Conservation (phyloP, 768 basidiomycete species). For the Kwoniella shandongensis region DNA sequence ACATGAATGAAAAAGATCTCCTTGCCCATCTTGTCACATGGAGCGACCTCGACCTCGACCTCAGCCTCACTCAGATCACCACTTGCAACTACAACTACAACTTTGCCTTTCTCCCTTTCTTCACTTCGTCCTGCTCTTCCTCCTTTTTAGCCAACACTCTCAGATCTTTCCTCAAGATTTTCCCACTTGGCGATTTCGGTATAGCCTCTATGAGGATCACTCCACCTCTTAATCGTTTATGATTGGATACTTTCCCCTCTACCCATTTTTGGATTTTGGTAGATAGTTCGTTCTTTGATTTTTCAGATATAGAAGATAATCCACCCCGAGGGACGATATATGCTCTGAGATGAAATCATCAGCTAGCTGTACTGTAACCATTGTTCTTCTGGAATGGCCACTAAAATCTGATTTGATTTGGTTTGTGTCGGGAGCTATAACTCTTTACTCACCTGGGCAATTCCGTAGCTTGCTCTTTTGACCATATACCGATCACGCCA, state of each 20-base stretch:
- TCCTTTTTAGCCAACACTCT: constrained; percentile 68
- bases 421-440: too few relatives aligned
- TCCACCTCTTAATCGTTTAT: constrained; percentile 78
- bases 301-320: constrained; percentile 25
- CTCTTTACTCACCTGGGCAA: constrained; percentile 57
- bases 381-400: too few relatives aligned
- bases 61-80: too few relatives aligned
- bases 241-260: constrained; percentile 62
- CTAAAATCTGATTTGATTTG: too few relatives aligned
- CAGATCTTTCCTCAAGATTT: constrained; percentile 78
- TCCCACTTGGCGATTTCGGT: constrained; percentile 82
- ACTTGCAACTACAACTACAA: too few relatives aligned
- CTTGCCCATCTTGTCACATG: too few relatives aligned
- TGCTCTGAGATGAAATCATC: constrained; percentile 38
- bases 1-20: too few relatives aligned
- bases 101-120: constrained; percentile 25
- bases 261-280: constrained; percentile 67
- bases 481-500: constrained; percentile 75
- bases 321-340: constrained; percentile 53
- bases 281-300: constrained; percentile 58
- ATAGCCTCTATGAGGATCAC: constrained; percentile 62
- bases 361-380: background rate
- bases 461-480: constrained; percentile 71
- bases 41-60: too few relatives aligned
- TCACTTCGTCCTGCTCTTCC: constrained; percentile 21